Conservation (phyloP, 768 basidiomycete genomes). For the Lentinula boryana region DNA sequence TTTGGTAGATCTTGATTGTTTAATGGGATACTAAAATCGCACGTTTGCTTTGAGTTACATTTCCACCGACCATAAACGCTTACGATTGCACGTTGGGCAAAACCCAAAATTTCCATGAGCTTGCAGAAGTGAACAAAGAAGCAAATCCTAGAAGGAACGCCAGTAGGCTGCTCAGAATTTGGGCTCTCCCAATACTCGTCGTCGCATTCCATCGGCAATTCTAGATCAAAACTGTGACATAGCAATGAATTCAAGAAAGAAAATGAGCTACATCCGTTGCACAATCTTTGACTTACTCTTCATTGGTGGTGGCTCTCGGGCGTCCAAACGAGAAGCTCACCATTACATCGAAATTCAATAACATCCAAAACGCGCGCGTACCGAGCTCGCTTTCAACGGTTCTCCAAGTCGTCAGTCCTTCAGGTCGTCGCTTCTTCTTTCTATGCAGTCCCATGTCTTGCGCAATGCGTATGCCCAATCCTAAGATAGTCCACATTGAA, state of each 20-base stretch:
- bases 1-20: neutral
- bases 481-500: conserved; percentile 36
- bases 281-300: conserved; percentile 49
- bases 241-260: conserved; percentile 20
- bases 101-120: conserved; percentile 58
- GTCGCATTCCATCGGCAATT: conserved; percentile 56
- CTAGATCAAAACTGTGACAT: conserved; percentile 51
- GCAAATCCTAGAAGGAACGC: conserved; percentile 47
- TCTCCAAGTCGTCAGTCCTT: conserved; percentile 16
- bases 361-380: conserved; percentile 48
- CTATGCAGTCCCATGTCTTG: conserved; percentile 36
- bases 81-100: conserved; percentile 56
- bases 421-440: neutral
- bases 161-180: conserved; percentile 29
- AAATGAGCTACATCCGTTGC: neutral
- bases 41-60: conserved; percentile 8
- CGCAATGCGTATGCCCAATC: conserved; percentile 39
- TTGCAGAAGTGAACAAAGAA: conserved; percentile 50
- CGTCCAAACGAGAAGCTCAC: conserved; percentile 54
- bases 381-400: conserved; percentile 53
- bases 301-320: conserved; percentile 61
- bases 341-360: conserved; percentile 26
- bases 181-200: conserved; percentile 46
- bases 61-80: conserved; percentile 15
- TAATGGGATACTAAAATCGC: conserved; percentile 17